Evolutionary conservation across 768 basidiomycete genomes (phyloP), one percentile per base, ranked within the genome.

Genomic region (Termitomyces sp.): DNA sequence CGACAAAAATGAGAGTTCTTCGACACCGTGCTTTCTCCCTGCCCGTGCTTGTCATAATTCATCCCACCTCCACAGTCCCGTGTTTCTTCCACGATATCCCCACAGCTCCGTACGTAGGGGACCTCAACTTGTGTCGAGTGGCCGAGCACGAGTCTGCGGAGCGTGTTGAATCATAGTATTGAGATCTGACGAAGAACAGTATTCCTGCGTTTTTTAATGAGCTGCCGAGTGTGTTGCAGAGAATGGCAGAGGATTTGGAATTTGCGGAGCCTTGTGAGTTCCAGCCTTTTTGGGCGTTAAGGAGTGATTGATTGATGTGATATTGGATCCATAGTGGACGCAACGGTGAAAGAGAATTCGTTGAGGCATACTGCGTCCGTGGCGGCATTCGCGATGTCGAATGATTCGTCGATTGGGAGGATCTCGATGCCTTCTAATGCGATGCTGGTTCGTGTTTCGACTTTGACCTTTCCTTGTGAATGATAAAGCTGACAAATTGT

Each of bases 181-280:
- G 95, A 78, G 95, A 98, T 70, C 75, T 98, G 69, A 98, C 95
- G 40, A 95, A 82, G 80, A 98, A 98, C 59, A 91, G 86, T 63
- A 95, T 96, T 71, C 95, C 95, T 0, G 94, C 96, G 40, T 93
- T 86, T 69, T 94, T 93, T 67, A 95, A 94, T 70, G 91, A 93
- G 71, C 91, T 93, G 30, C 97, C 95, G 49, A 95, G 92, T 67
- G 97, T 98, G 95, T 70, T 98, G 59, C 93, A 98, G 75, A 78
- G 95, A 49, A 98, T 98, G 92, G 89, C 95, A 12, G 95, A 98
- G 74, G 95, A 98, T 72, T 95, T 96, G 93, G 95, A 97, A 71
- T 97, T 95, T 72, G 87, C 91, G 0, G 93, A 95, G 64, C 96
- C 93, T 67, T 74, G 90, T 92, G 65, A 77, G 91, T 83, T 3